phyloP scores from a whole-genome alignment of 2,329 filamentous ascomycete genomes.

The Arthrinium puccinioides region DNA sequence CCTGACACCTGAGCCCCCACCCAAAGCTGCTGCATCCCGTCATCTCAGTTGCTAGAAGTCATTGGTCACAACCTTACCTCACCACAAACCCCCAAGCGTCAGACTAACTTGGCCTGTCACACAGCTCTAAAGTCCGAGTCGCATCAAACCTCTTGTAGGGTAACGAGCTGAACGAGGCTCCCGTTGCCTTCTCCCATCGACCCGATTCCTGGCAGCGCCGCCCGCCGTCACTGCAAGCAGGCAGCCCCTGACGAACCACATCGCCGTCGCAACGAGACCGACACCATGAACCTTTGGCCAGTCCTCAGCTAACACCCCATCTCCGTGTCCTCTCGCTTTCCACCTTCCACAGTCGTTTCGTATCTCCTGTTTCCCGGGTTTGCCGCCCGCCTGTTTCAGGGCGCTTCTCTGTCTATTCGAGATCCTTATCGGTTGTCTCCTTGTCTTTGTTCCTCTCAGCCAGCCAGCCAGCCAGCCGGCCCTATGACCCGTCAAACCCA shows the following conservation, averaged over 20 bases:
- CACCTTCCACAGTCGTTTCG: constrained; percentile 1
- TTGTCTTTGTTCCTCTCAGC: neutral
- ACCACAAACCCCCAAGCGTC: too few relatives aligned
- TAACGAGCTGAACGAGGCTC: constrained; percentile 4
- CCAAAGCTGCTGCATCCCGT: too few relatives aligned
- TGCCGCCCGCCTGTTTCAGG: constrained; percentile 1
- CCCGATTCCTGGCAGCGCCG: too few relatives aligned
- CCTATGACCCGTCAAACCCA: constrained; percentile 8
- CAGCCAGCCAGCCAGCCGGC: constrained; percentile 5
- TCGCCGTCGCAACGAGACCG: neutral
- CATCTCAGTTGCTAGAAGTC: too few relatives aligned
- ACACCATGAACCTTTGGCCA: constrained; percentile 6
- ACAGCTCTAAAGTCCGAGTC: too few relatives aligned
- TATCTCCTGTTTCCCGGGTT: neutral
- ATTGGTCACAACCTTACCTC: too few relatives aligned
- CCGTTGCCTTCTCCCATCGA: neutral
- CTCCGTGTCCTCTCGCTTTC: neutral
- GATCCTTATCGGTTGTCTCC: too few relatives aligned
- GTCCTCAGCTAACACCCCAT: constrained; percentile 3
- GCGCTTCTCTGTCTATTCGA: neutral
- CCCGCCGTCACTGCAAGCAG: neutral
- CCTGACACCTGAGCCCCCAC: too few relatives aligned
- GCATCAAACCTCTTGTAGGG: too few relatives aligned
- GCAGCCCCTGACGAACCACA: neutral
- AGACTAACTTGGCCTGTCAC: too few relatives aligned